Evolutionary conservation across 2,329 filamentous ascomycete species (phyloP).

Genomic region (Cephalotrichum gorgonifer): DNA sequence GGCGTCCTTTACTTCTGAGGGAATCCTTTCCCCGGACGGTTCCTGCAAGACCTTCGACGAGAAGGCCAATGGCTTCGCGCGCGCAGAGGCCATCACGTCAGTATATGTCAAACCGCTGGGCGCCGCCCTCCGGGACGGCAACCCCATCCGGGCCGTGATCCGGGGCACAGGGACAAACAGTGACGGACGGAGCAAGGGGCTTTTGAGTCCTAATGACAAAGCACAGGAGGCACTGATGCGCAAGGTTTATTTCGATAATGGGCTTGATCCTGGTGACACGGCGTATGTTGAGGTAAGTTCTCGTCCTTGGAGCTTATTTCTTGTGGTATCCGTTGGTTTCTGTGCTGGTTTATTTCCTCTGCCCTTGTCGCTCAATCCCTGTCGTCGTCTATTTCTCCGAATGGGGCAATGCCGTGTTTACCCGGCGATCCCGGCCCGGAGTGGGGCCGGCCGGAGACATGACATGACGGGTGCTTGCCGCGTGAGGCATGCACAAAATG

Average conservation of each 20-base stretch:
- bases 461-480: no score
- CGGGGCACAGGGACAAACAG: conserved; percentile 39
- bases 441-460: no score
- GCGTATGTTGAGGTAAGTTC: conserved; percentile 28
- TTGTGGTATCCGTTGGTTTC: no score
- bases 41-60: conserved; percentile 32
- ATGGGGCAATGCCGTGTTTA: no score
- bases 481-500: no score
- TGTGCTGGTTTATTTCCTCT: background rate
- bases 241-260: conserved; percentile 20
- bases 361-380: background rate
- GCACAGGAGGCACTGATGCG: conserved; percentile 33
- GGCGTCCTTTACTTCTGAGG: conserved; percentile 10
- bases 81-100: conserved; percentile 47
- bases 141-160: conserved; percentile 42
- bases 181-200: conserved; percentile 44
- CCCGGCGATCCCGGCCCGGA: no score
- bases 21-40: conserved; percentile 35
- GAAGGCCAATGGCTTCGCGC: conserved; percentile 39
- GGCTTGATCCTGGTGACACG: conserved; percentile 17
- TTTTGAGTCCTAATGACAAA: conserved; percentile 42
- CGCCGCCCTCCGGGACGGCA: conserved; percentile 42
- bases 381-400: background rate
- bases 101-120: conserved; percentile 46
- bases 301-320: background rate